A percentile compares a stretch with the other conserved stretches of the same genome.
Evolutionary conservation across 805 yeast genomes (phyloP).

Genomic region (Wickerhamiella nectarea): DNA sequence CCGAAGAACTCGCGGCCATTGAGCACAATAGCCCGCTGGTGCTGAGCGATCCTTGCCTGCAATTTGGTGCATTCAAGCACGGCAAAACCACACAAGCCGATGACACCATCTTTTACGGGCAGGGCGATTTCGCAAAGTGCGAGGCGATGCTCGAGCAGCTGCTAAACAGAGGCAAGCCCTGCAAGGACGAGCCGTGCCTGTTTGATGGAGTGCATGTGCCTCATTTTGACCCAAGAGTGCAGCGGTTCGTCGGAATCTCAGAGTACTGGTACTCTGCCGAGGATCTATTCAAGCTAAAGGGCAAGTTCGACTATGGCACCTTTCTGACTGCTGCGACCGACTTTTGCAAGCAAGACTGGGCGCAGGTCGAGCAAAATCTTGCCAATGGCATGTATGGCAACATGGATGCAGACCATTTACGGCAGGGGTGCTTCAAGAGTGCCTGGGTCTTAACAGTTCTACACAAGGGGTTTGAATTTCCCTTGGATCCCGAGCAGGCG

Average conservation of each 20-base stretch:
- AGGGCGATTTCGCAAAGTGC: conserved; percentile 70
- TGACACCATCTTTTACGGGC: conserved; percentile 41
- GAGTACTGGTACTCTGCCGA: conserved; percentile 97
- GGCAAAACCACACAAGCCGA: conserved; percentile 3
- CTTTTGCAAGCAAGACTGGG: conserved; percentile 73
- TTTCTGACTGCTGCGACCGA: conserved; percentile 53
- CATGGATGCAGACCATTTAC: conserved; percentile 42
- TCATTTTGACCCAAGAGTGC: conserved; percentile 58
- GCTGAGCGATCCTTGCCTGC: conserved; percentile 69
- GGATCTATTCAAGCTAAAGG: conserved; percentile 79
- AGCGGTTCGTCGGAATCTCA: conserved; percentile 82
- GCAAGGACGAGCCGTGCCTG: conserved; percentile 77
- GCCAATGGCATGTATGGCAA: conserved; percentile 40
- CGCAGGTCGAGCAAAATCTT: conserved; percentile 32
- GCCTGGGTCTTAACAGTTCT: conserved; percentile 82
- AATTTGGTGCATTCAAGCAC: conserved; percentile 33
- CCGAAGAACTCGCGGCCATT: conserved; percentile 9
- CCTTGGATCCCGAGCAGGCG: conserved; percentile 29
- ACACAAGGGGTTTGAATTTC: conserved; percentile 86
- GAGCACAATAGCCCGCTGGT: conserved; percentile 13
- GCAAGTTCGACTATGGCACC: conserved; percentile 63
- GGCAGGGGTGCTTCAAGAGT: conserved; percentile 83
- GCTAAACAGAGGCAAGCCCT: conserved; percentile 63
- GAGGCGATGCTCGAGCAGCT: conserved; percentile 60
- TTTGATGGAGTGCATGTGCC: conserved; percentile 96